Percentiles rank a stretch among this genome's conserved stretches.
Conservation (phyloP, 1,139 yeast species). For the Yamadazyma diddensiae region DNA sequence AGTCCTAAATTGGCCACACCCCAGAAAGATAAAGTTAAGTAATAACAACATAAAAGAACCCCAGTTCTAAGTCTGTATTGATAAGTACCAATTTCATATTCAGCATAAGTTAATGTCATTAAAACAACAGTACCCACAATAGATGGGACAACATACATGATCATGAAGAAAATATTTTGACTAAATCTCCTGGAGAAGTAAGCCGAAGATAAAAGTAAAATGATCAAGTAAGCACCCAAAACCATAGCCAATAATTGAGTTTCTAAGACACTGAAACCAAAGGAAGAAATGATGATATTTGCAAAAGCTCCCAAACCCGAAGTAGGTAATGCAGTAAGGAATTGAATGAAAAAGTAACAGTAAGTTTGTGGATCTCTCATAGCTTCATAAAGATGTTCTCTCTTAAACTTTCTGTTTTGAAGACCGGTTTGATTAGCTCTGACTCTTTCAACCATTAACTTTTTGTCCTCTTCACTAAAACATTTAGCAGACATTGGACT, state of each 20-base stretch:
- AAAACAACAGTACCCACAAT: conserved; percentile 37
- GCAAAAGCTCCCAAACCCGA: conserved; percentile 42
- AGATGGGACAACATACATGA: conserved; percentile 30
- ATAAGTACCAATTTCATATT: conserved; percentile 18
- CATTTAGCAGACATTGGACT: conserved; percentile 31
- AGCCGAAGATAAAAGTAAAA: conserved; percentile 30
- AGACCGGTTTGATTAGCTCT: conserved; percentile 35
- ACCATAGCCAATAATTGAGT: conserved; percentile 41
- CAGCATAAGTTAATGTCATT: conserved; percentile 23
- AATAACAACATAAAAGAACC: conserved; percentile 22
- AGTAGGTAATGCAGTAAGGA: conserved; percentile 36
- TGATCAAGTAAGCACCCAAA: conserved; percentile 33
- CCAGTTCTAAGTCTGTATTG: conserved; percentile 15
- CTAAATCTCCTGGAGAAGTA: conserved; percentile 26
- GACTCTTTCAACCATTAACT: conserved; percentile 29
- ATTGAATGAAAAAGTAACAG: conserved; percentile 34
- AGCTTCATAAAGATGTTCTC: conserved; percentile 28
- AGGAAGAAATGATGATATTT: conserved; percentile 35
- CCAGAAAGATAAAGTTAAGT: conserved; percentile 32
- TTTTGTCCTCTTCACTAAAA: conserved; percentile 26
- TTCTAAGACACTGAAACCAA: conserved; percentile 31
- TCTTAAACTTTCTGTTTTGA: conserved; percentile 25
- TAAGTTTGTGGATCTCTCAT: conserved; percentile 33
- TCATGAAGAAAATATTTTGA: conserved; percentile 21
- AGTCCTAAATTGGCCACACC: conserved; percentile 26